phyloP scores from a whole-genome alignment of 2,329 filamentous ascomycete species.

The Botrytis porri region DNA sequence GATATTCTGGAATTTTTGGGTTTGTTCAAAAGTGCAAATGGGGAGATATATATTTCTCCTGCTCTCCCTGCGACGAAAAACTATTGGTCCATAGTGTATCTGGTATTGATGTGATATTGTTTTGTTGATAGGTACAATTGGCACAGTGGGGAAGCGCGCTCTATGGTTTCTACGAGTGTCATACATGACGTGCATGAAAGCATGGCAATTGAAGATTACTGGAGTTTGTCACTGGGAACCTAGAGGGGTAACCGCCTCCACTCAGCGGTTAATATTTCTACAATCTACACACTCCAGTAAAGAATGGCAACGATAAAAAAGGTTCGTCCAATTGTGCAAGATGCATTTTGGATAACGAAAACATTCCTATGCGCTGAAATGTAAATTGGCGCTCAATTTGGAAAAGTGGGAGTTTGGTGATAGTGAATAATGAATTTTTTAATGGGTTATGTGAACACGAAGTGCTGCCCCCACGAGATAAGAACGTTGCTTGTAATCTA shows the following conservation, averaged over 20 bases:
- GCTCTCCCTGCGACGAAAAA: background rate
- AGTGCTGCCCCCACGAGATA: conserved; percentile 6
- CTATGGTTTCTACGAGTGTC: conserved; percentile 8
- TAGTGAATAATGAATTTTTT: background rate
- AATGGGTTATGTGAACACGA: background rate
- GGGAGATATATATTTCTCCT: conserved; percentile 15
- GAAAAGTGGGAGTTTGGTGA: background rate
- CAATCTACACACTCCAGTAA: background rate
- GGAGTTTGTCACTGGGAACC: background rate
- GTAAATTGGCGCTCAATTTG: conserved; percentile 4
- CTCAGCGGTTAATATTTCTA: conserved; percentile 10
- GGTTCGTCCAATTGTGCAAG: conserved; percentile 6
- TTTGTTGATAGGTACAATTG: conserved; percentile 17
- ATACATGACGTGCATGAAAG: conserved; percentile 21
- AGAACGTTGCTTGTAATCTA: background rate
- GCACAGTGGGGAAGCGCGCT: conserved; percentile 18
- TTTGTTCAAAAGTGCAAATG: background rate
- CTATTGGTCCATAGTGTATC: conserved; percentile 1
- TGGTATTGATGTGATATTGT: conserved; percentile 13
- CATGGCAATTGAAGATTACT: conserved; percentile 15
- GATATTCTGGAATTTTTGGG: background rate
- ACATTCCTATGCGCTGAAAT: conserved; percentile 7
- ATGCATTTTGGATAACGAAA: background rate
- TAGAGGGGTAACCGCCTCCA: conserved; percentile 14
- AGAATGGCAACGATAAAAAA: background rate